Evolutionary conservation across 2,329 filamentous ascomycete species (phyloP).

Genomic region (Penicillium sp.): DNA sequence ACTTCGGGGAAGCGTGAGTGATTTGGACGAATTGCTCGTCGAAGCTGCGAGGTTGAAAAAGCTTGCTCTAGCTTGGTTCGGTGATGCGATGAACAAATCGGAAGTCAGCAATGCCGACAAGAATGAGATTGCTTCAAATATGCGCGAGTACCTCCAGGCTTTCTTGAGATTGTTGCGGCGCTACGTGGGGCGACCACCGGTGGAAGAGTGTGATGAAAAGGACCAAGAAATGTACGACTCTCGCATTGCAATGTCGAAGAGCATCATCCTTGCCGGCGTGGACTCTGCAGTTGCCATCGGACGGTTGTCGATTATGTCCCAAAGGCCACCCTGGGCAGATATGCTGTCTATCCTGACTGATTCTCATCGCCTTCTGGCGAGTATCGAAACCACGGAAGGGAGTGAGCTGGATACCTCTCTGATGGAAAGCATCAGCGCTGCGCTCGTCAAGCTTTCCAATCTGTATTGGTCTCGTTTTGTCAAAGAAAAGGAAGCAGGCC

Average conservation of each 20-base stretch:
- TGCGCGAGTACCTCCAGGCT: constrained; percentile 33
- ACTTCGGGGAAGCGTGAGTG: constrained; percentile 34
- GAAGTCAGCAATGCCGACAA: constrained; percentile 11
- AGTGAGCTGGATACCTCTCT: constrained; percentile 10
- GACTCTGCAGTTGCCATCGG: constrained; percentile 38
- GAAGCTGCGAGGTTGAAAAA: constrained; percentile 42
- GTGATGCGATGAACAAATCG: constrained; percentile 23
- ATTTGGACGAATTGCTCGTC: constrained; percentile 41
- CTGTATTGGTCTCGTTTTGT: constrained; percentile 44
- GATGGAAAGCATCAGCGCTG: constrained; percentile 21
- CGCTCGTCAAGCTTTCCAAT: constrained; percentile 40
- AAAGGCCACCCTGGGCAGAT: constrained; percentile 35
- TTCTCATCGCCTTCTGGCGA: constrained; percentile 32
- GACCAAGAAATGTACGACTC: constrained; percentile 28
- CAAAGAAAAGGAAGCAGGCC: constrained; percentile 35
- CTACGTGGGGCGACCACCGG: constrained; percentile 33
- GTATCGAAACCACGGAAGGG: constrained; percentile 18
- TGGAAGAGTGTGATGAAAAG: constrained; percentile 23
- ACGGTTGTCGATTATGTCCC: constrained; percentile 33
- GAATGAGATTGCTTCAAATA: constrained; percentile 18
- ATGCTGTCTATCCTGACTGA: constrained; percentile 33
- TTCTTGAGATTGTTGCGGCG: constrained; percentile 39
- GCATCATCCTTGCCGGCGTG: constrained; percentile 35
- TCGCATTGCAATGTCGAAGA: constrained; percentile 28
- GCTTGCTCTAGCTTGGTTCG: constrained; percentile 33